Base-by-base conservation (phyloP, 345 rosid genomes). In the Populus davidiana region DNA sequence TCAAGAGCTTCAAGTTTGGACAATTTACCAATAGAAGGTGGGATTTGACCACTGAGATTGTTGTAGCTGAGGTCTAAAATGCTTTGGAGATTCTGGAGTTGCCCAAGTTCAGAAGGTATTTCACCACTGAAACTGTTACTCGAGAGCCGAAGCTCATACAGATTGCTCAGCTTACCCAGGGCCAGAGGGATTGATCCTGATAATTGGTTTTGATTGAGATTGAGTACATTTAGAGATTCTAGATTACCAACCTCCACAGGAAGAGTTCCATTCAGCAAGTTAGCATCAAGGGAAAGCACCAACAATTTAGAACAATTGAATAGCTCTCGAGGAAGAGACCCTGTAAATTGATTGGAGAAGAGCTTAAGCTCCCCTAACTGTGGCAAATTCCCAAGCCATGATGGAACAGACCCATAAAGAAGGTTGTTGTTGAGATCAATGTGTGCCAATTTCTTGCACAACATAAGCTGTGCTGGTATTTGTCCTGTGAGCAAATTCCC, bases 341-440 rank as follows among this genome's bases (percentile, higher is more conserved):
- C 97, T 2, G 29, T 18, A 71, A 93, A 89, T 41, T 79, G 89
- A 85, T 93, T 96, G 67, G 83, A 87, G 59, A 95, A 91, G 73
- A 96, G 91, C 90, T 89, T 90, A 50, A 96, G 90, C 83, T 93
- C 97, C 5, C 98, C 97, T 71, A 93, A 74, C 75, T 67, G 87
- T 0, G 86, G 82, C 80, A 92, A 85, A 63, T 77, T 86, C 56
- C 97, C 98, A 44, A 93, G 86, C 98, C 97, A 92, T n/a, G 79
- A 65, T 4, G 99, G 98, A 70, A 96, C 47, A 0, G 83, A 63
- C 16, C 95, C 97, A 14, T 93, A 90, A 35, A 96, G 90, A 62
- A 81, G 87, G 76, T 96, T 96, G 81, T 94, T 86, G 72, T 93
- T 88, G 61, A 96, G 92, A 86, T 93, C 98, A 4, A 96, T 78